Conservation (phyloP, 164 flowering plant species). For the Nymphaea thermarum region DNA sequence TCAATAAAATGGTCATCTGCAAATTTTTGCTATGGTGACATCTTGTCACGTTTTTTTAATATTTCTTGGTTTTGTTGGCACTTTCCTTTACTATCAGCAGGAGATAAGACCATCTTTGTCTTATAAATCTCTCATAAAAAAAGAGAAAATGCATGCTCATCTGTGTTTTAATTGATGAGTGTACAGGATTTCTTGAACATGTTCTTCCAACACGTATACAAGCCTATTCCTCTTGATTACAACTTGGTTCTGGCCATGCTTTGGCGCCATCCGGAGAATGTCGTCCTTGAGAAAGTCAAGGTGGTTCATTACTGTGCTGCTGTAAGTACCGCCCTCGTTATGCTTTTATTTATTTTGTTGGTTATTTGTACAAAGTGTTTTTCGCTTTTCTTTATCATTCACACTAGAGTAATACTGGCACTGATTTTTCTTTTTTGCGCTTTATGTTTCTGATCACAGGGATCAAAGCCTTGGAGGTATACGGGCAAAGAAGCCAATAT, state of each 20-base stretch:
- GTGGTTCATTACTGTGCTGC: slow-evolving; percentile 60
- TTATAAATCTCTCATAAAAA: no score
- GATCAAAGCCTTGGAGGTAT: slow-evolving; percentile 69
- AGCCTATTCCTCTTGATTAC: slow-evolving; percentile 41
- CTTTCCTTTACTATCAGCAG: no score
- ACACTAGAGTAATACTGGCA: neutral
- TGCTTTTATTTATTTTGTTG: no score
- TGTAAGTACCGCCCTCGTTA: slow-evolving; percentile 21
- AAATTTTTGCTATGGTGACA: no score
- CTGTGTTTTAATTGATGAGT: neutral
- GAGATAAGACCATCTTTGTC: no score
- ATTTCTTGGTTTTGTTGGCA: no score
- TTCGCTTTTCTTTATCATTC: neutral
- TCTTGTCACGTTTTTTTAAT: no score
- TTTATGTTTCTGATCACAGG: slow-evolving; percentile 18
- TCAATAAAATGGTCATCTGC: no score
- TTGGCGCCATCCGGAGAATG: slow-evolving; percentile 59
- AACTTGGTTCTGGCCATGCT: slow-evolving; percentile 50
- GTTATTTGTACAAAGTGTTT: no score
- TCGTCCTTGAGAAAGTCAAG: slow-evolving; percentile 38
- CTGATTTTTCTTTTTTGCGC: neutral
- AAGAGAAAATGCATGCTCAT: no score
- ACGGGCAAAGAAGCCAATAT: slow-evolving; percentile 54
- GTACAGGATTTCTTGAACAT: slow-evolving; percentile 51
- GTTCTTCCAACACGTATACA: slow-evolving; percentile 38